phyloP scores from a whole-genome alignment of 169 alveolate species.

The Cryptosporidium meleagridis region DNA sequence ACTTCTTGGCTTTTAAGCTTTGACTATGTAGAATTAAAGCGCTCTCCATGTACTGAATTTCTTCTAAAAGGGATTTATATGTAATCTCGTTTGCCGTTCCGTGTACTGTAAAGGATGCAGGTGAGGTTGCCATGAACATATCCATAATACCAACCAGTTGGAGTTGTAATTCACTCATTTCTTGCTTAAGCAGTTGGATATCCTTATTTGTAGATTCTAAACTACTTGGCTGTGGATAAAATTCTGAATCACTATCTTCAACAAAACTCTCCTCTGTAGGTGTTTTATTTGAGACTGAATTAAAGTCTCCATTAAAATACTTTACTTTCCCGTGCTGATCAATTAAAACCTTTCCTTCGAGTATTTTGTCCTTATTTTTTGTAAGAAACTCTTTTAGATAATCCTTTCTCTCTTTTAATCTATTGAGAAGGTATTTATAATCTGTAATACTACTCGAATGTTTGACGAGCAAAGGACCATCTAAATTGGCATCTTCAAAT shows the following conservation, averaged over 20 bases:
- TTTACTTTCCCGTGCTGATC: constrained; percentile 24
- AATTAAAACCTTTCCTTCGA: constrained; percentile 5
- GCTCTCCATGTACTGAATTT: constrained; percentile 56
- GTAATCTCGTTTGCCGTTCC: constrained; percentile 61
- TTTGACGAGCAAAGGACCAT: constrained; percentile 36
- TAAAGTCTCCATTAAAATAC: not conserved
- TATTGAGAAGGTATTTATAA: constrained; percentile 23
- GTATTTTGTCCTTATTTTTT: constrained; percentile 17
- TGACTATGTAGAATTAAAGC: constrained; percentile 5
- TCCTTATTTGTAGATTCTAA: constrained; percentile 38
- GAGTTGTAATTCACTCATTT: constrained; percentile 25
- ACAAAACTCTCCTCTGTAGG: not conserved
- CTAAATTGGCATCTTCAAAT: not conserved
- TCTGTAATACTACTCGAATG: constrained; percentile 51
- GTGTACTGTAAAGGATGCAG: constrained; percentile 70
- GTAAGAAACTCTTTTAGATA: constrained; percentile 17
- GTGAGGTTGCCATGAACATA: constrained; percentile 57
- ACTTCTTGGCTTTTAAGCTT: constrained; percentile 2
- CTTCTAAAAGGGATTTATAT: constrained; percentile 39
- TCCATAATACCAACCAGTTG: constrained; percentile 56
- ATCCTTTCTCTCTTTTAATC: constrained; percentile 41
- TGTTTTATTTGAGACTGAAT: not conserved
- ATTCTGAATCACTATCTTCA: constrained; percentile 34
- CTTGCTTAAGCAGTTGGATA: constrained; percentile 45
- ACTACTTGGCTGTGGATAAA: not conserved